Percentiles rank a stretch among this genome's conserved stretches.
Conservation (phyloP, 2,329 filamentous ascomycete species). For the Alternaria triticina region DNA sequence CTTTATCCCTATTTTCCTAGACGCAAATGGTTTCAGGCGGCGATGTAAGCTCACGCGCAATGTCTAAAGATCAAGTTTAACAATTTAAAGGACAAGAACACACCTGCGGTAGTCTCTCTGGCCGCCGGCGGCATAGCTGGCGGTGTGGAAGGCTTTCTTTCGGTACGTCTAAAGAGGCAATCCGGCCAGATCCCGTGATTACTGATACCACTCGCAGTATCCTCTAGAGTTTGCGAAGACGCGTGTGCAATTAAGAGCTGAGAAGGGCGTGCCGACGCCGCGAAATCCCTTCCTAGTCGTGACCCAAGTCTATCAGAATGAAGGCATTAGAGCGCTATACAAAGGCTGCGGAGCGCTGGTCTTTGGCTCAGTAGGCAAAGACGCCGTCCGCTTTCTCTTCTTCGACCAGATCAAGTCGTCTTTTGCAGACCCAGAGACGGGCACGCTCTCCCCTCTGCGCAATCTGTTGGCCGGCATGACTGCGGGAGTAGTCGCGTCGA, state of each 20-base stretch:
- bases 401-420: constrained; percentile 69
- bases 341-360: constrained; percentile 68
- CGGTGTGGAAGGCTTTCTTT: constrained; percentile 48
- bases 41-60: constrained; percentile 22
- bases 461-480: constrained; percentile 70
- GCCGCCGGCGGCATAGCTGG: constrained; percentile 49
- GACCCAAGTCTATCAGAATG: constrained; percentile 59
- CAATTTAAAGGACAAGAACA: constrained; percentile 41
- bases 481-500: constrained; percentile 66
- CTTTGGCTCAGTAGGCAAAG: constrained; percentile 67
- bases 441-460: constrained; percentile 61
- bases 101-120: constrained; percentile 47
- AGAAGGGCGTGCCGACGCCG: constrained; percentile 53
- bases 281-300: constrained; percentile 67
- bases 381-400: constrained; percentile 69
- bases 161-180: constrained; percentile 26
- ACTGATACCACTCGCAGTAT: constrained; percentile 49
- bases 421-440: constrained; percentile 62
- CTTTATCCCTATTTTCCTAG: background rate
- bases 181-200: constrained; percentile 4
- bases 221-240: constrained; percentile 74
- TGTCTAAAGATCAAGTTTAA: background rate
- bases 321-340: constrained; percentile 66
- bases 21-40: constrained; percentile 40
- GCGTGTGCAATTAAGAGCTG: constrained; percentile 61